Base-by-base conservation (phyloP, 169 alveolate species). In the Plasmodium blacklocki region DNA sequence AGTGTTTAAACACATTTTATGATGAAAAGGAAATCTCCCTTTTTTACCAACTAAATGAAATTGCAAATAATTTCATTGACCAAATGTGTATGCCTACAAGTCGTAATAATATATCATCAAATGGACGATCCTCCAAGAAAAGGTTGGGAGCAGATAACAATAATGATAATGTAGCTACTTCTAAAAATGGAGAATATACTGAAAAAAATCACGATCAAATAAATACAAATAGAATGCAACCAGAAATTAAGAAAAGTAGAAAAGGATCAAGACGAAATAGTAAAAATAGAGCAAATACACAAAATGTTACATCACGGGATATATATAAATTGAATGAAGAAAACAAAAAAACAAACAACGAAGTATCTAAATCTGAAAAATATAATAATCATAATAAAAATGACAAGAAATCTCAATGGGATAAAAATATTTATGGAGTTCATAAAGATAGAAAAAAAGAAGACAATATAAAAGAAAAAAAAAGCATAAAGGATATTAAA, bases 1-100 rank as follows among this genome's bases (percentile, higher is more conserved):
- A 66, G n/a, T 78, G 89, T 71, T 29, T 78, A 52, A 78, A 78
- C 68, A 66, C 67, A 3, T 78, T 64, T 70, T 78, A 64, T 59
- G 80, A 78, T 43, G 47, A 39, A 39, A 39, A 78, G 8, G 43
- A 67, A 14, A 12, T 52, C 26, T 39, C 23, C 29, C 52, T 50
- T 26, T 4, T 49, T 50, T 4, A 54, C 15, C 26, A 78, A 29
- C 21, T 19, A 43, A 66, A 66, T 50, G 18, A 49, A 54, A 52
- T 23, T 43, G 14, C 19, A 64, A 52, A 52, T 71, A 66, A 26
- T 26, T 6, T 32, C 26, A 47, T 66, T 64, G 47, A 39, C 5
- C 47, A 39, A 39, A 39, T 39, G 47, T 39, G 47, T 39, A 39
- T 39, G 1, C 47, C 47, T 39, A 39, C 47, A 5, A 39, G 47